Evolutionary conservation across 495 filamentous ascomycete genomes (phyloP).

Genomic region (Daldinia bambusicola): DNA sequence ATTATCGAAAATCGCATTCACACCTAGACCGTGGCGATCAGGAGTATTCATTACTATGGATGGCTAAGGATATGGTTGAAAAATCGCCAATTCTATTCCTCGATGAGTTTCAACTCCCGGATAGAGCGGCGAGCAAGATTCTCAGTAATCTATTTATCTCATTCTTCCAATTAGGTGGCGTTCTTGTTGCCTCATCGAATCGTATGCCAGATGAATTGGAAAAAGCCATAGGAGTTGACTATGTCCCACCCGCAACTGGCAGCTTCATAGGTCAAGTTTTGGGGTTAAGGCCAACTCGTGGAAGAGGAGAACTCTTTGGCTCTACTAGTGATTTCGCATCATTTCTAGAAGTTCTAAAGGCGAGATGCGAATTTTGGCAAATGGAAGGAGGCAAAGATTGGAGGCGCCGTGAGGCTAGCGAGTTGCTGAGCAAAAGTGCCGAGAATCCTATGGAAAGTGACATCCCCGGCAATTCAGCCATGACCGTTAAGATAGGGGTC

Average conservation of each 20-base stretch:
- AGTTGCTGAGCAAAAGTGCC: slow-evolving; percentile 14
- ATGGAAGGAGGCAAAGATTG: slow-evolving; percentile 75
- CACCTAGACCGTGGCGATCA: slow-evolving; percentile 44
- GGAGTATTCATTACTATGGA: slow-evolving; percentile 71
- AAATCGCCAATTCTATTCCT: slow-evolving; percentile 76
- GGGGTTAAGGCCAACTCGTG: slow-evolving; percentile 45
- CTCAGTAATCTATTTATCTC: slow-evolving; percentile 74
- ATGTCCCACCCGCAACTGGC: slow-evolving; percentile 59
- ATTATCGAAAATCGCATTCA: slow-evolving; percentile 58
- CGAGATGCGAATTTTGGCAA: slow-evolving; percentile 76
- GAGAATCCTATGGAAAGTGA: slow-evolving; percentile 10
- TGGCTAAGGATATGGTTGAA: slow-evolving; percentile 73
- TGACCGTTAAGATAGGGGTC: slow-evolving; percentile 12
- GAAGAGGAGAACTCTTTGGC: slow-evolving; percentile 56
- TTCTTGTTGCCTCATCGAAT: slow-evolving; percentile 77
- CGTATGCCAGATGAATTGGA: slow-evolving; percentile 78
- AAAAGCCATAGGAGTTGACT: slow-evolving; percentile 71
- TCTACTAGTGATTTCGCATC: slow-evolving; percentile 70
- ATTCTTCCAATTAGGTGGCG: slow-evolving; percentile 79
- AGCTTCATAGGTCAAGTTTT: slow-evolving; percentile 60
- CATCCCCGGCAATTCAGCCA: slow-evolving; percentile 7
- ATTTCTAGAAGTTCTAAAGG: slow-evolving; percentile 74
- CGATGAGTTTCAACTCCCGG: slow-evolving; percentile 79
- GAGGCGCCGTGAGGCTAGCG: slow-evolving; percentile 61
- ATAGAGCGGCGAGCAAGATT: slow-evolving; percentile 73